phyloP scores from a whole-genome alignment of 495 filamentous ascomycete genomes.

The Tetracladium marchalianum region DNA sequence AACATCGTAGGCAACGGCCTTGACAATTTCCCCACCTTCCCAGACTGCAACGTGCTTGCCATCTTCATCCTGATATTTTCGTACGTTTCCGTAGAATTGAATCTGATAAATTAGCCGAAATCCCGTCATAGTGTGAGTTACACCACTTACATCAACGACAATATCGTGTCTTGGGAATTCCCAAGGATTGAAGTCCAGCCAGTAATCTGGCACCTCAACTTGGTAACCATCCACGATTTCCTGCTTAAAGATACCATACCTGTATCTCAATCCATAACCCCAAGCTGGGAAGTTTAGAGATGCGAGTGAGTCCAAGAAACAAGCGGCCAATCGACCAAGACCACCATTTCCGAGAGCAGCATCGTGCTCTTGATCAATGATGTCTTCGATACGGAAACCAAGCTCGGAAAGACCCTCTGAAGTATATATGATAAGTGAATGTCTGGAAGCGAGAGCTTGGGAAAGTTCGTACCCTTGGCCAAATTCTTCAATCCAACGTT shows the following conservation, averaged over 20 bases:
- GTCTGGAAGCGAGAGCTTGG: constrained; percentile 2
- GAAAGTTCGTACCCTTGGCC: constrained; percentile 50
- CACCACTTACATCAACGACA: constrained; percentile 59
- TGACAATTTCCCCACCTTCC: constrained; percentile 90
- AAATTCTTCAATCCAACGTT: constrained; percentile 82
- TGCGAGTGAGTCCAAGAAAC: constrained; percentile 92
- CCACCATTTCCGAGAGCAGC: constrained; percentile 95
- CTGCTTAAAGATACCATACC: constrained; percentile 99
- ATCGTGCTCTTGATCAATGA: constrained; percentile 91
- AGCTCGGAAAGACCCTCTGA: constrained; percentile 75
- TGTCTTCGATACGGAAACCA: constrained; percentile 93
- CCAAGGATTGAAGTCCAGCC: constrained; percentile 99
- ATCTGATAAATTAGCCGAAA: constrained; percentile 35
- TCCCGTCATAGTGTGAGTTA: background rate
- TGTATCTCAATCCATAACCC: constrained; percentile 92
- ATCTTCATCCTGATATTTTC: constrained; percentile 57
- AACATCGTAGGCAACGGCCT: constrained; percentile 90
- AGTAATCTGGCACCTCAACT: constrained; percentile 96
- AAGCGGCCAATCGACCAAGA: constrained; percentile 87
- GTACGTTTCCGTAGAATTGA: constrained; percentile 85
- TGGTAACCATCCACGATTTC: constrained; percentile 97
- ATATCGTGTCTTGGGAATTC: constrained; percentile 95
- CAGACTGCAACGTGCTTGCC: constrained; percentile 66
- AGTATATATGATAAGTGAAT: background rate
- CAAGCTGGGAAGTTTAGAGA: constrained; percentile 92